These are phyloP conservation scores for Lycium barbarum DNA, from an alignment of 257 asterid genomes.

Conservation along the genomic window DNA sequence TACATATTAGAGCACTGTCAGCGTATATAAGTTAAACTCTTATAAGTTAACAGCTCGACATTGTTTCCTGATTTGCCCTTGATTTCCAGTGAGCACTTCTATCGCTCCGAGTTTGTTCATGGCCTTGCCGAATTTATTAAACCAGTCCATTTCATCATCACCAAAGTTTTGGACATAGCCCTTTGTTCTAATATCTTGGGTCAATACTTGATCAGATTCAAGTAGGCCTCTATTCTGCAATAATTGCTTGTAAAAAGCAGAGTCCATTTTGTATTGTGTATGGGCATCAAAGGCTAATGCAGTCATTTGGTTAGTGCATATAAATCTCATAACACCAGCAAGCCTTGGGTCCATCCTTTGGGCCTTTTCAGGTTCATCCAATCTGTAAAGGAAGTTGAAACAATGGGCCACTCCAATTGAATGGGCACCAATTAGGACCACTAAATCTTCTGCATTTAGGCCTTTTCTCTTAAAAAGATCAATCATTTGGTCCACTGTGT, in stretches of 20 bases:
- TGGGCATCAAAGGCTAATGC: conserved; percentile 50
- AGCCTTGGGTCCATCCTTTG: conserved; percentile 48
- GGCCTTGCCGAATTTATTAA: conserved; percentile 45
- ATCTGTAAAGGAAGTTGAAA: conserved; percentile 38
- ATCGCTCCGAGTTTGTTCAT: conserved; percentile 48
- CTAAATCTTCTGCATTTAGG: conserved; percentile 53
- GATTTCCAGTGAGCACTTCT: conserved; percentile 60
- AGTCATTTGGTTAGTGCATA: conserved; percentile 38
- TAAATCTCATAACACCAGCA: conserved; percentile 37
- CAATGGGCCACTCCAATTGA: conserved; percentile 69
- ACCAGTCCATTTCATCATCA: conserved; percentile 54
- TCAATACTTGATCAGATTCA: conserved; percentile 62
- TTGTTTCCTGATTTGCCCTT: conserved; percentile 65
- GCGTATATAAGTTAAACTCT: not conserved
- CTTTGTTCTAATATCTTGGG: conserved; percentile 39
- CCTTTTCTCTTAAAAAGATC: conserved; percentile 52
- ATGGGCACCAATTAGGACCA: conserved; percentile 64
- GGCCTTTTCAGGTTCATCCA: conserved; percentile 36
- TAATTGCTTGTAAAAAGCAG: conserved; percentile 52
- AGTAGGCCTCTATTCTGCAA: conserved; percentile 50
- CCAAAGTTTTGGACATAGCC: conserved; percentile 43
- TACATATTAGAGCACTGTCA: not conserved
- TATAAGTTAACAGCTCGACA: conserved; percentile 55
- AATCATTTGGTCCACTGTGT: conserved; percentile 36
- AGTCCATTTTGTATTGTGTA: conserved; percentile 64